phyloP scores from a whole-genome alignment of 2,329 filamentous ascomycete genomes.

The Zymoseptoria crescenta region DNA sequence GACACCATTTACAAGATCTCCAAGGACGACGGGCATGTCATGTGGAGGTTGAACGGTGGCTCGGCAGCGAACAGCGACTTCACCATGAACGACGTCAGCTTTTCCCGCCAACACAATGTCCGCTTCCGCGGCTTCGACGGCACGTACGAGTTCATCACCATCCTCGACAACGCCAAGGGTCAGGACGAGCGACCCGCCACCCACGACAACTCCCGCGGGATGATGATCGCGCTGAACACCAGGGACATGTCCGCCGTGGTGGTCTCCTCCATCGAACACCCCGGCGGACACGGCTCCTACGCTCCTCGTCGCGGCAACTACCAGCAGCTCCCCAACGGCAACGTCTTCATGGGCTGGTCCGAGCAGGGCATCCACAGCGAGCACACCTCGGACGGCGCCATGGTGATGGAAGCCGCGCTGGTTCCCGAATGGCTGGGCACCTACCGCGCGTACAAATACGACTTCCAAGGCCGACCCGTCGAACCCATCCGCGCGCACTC shows the following conservation, averaged over 20 bases:
- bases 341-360: slow-evolving; percentile 46
- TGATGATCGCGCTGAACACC: slow-evolving; percentile 13
- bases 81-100: slow-evolving; percentile 14
- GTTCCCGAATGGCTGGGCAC: slow-evolving; percentile 31
- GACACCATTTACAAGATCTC: slow-evolving; percentile 42
- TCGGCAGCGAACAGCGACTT: slow-evolving; percentile 5
- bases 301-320: slow-evolving; percentile 31
- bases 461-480: slow-evolving; percentile 35
- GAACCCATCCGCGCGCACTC: slow-evolving; percentile 27
- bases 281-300: slow-evolving; percentile 30
- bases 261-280: slow-evolving; percentile 10
- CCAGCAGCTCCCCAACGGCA: slow-evolving; percentile 42
- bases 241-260: slow-evolving; percentile 8
- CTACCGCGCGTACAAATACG: slow-evolving; percentile 45
- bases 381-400: slow-evolving; percentile 35
- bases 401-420: slow-evolving; percentile 41
- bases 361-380: slow-evolving; percentile 27
- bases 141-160: slow-evolving; percentile 39
- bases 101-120: slow-evolving; percentile 43
- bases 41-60: slow-evolving; percentile 41
- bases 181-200: slow-evolving; percentile 12
- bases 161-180: slow-evolving; percentile 43
- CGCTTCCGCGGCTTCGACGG: slow-evolving; percentile 34
- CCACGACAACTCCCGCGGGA: slow-evolving; percentile 11
- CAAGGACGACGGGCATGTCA: slow-evolving; percentile 37